Percentiles rank a stretch among this genome's conserved stretches.
Evolutionary conservation across 2,329 filamentous ascomycete genomes (phyloP).

Genomic region (Gremmenia infestans): DNA sequence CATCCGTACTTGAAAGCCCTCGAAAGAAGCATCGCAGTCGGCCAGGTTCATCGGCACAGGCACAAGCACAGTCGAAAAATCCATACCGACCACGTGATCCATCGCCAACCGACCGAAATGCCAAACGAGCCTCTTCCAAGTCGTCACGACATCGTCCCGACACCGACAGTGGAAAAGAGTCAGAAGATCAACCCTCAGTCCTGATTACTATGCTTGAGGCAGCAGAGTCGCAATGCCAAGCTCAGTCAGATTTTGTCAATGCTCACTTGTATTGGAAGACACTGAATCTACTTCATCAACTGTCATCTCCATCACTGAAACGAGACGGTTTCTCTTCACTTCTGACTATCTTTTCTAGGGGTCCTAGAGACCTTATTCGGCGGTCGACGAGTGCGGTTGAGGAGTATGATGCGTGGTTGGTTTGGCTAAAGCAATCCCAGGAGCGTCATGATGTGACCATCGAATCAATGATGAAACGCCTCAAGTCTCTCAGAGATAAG

Average conservation of each 20-base stretch:
- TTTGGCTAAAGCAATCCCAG: constrained; percentile 78
- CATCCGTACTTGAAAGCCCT: constrained; percentile 43
- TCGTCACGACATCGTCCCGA: constrained; percentile 17
- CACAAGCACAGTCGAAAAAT: constrained; percentile 51
- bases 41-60: constrained; percentile 42
- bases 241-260: constrained; percentile 75
- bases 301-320: constrained; percentile 56
- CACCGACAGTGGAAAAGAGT: constrained; percentile 29
- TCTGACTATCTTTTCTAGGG: constrained; percentile 68
- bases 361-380: constrained; percentile 63
- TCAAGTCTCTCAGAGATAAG: constrained; percentile 80
- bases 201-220: constrained; percentile 70
- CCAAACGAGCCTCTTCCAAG: constrained; percentile 14
- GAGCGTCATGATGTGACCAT: constrained; percentile 71
- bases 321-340: constrained; percentile 66
- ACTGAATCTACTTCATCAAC: constrained; percentile 63
- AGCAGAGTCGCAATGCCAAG: constrained; percentile 70
- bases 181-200: constrained; percentile 44
- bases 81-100: constrained; percentile 42
- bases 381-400: constrained; percentile 68
- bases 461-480: constrained; percentile 67
- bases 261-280: constrained; percentile 85
- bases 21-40: constrained; percentile 56
- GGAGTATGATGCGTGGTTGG: constrained; percentile 75
- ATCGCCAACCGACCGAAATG: constrained; percentile 13